Evolutionary conservation across 805 yeast species (phyloP).

Genomic region (Hanseniaspora thailandica): DNA sequence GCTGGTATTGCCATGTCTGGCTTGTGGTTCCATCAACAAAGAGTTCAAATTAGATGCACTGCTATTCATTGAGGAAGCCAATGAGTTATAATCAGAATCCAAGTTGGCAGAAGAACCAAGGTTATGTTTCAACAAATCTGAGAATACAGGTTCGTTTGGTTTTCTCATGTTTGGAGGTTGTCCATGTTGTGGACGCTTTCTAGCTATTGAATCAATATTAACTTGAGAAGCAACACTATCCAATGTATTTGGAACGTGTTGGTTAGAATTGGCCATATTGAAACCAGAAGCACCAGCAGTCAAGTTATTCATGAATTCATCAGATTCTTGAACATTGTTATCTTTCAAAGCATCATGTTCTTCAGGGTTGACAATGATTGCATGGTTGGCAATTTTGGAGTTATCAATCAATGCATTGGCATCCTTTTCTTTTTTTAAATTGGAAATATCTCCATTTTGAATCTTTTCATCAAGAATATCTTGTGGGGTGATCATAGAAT

Average conservation of each 20-base stretch:
- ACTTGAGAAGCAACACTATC: conserved; percentile 36
- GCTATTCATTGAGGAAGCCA: conserved; percentile 12
- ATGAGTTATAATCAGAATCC: conserved; percentile 15
- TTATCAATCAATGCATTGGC: background rate
- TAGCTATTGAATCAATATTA: conserved; percentile 35
- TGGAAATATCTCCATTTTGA: conserved; percentile 1
- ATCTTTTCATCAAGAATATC: conserved; percentile 9
- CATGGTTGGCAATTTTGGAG: background rate
- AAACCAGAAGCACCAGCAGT: conserved; percentile 28
- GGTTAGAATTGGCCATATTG: conserved; percentile 17
- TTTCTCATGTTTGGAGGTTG: conserved; percentile 11
- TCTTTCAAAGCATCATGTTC: background rate
- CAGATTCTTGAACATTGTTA: conserved; percentile 19
- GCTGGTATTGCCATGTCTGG: background rate
- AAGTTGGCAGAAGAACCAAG: conserved; percentile 7
- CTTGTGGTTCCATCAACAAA: conserved; percentile 3
- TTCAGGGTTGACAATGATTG: conserved; percentile 10
- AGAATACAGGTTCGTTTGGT: conserved; percentile 6
- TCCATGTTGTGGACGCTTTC: conserved; percentile 14
- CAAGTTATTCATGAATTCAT: conserved; percentile 28
- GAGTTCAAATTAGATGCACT: conserved; percentile 9
- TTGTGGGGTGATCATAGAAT: conserved; percentile 3
- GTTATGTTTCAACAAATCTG: conserved; percentile 12
- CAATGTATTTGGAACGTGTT: conserved; percentile 17
- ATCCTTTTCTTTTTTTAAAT: background rate